Conservation (phyloP, 176 grass and related monocot species). For the Pontederia paniculata region DNA sequence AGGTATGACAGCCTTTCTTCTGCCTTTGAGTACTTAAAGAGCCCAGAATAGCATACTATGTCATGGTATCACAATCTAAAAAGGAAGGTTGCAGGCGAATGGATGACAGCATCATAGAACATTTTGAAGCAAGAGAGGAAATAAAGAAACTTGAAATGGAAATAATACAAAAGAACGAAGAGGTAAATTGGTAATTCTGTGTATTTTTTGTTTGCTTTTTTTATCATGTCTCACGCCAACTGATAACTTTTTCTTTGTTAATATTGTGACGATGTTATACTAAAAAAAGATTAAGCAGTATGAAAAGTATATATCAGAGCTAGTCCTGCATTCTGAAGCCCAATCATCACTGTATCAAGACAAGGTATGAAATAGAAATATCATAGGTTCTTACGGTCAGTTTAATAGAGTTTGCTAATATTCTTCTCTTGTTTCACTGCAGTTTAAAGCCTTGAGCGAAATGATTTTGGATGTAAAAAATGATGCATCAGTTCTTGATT, state of each 20-base stretch:
- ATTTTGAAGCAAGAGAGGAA: conserved; percentile 45
- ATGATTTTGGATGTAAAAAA: conserved; percentile 36
- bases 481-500: conserved; percentile 24
- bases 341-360: conserved; percentile 69
- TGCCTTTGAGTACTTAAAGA: too few relatives aligned
- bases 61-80: conserved; percentile 1
- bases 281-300: conserved; percentile 45
- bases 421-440: conserved; percentile 4
- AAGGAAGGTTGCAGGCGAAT: conserved; percentile 1
- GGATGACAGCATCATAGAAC: conserved; percentile 31
- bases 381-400: neutral
- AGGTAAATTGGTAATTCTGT: conserved; percentile 29
- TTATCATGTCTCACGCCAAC: conserved; percentile 18
- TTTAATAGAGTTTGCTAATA: conserved; percentile 16
- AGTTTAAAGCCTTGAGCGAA: conserved; percentile 64
- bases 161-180: conserved; percentile 51
- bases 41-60: neutral
- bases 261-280: neutral
- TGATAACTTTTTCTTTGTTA: conserved; percentile 19
- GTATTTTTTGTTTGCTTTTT: conserved; percentile 6
- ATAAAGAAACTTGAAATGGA: conserved; percentile 45
- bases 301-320: conserved; percentile 71
- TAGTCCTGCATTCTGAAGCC: conserved; percentile 72
- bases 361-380: conserved; percentile 37
- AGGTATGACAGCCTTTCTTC: conserved; percentile 1